phyloP scores from a whole-genome alignment of 2,329 filamentous ascomycete species.

The Tolypocladium sp. region DNA sequence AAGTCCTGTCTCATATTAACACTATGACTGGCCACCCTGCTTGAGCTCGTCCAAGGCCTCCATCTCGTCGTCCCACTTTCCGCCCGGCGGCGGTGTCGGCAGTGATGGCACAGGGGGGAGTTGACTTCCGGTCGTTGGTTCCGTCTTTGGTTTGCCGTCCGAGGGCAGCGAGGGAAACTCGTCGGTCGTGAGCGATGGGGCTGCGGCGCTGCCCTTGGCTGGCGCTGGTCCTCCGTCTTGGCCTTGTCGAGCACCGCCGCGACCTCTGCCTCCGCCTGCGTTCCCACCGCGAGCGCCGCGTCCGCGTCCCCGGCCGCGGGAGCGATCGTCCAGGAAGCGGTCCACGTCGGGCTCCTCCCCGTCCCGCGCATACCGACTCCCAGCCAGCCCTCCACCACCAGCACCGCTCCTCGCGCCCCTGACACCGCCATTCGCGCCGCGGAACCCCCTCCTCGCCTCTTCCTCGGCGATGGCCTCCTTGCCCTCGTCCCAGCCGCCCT shows the following conservation, averaged over 20 bases:
- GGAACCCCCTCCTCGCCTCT: slow-evolving; percentile 29
- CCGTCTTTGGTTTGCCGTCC: slow-evolving; percentile 13
- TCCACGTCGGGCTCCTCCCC: slow-evolving; percentile 24
- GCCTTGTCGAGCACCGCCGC: slow-evolving; percentile 10
- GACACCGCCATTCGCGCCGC: slow-evolving; percentile 31
- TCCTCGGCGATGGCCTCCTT: slow-evolving; percentile 37
- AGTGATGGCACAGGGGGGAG: slow-evolving; percentile 8
- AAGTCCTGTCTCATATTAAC: background rate
- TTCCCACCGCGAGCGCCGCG: slow-evolving; percentile 20
- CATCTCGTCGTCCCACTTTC: slow-evolving; percentile 51
- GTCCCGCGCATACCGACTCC: slow-evolving; percentile 32
- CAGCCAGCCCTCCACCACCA: slow-evolving; percentile 22
- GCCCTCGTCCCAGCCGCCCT: slow-evolving; percentile 50
- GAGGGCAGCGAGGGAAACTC: slow-evolving; percentile 27
- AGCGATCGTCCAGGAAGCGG: slow-evolving; percentile 25
- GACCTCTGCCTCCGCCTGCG: slow-evolving; percentile 23
- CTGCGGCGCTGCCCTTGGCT: background rate
- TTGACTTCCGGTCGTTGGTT: slow-evolving; percentile 4
- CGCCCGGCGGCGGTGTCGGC: slow-evolving; percentile 22
- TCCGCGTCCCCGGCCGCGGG: slow-evolving; percentile 21
- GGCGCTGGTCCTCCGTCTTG: slow-evolving; percentile 9
- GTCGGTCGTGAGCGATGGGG: slow-evolving; percentile 16
- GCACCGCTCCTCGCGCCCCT: slow-evolving; percentile 23
- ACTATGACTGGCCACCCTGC: slow-evolving; percentile 4
- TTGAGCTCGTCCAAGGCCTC: slow-evolving; percentile 35